A percentile compares a stretch with the other conserved stretches of the same genome.
phyloP scores from a whole-genome alignment of 768 basidiomycete species.

The Trametes villosa region DNA sequence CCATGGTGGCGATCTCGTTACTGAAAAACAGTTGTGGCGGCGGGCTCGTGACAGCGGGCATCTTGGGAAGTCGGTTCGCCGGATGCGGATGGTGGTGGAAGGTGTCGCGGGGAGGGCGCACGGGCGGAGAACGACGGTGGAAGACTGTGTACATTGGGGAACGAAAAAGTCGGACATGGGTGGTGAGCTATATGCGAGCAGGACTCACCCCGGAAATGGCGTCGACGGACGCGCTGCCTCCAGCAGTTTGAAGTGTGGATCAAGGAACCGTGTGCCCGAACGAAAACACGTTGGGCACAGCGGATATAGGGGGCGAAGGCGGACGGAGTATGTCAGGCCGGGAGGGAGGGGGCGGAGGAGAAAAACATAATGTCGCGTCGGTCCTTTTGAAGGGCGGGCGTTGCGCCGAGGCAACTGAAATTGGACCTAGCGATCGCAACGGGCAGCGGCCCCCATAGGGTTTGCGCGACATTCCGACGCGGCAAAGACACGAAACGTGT shows the following conservation, averaged over 20 bases:
- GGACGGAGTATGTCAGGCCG: constrained; percentile 21
- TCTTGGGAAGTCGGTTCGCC: constrained; percentile 25
- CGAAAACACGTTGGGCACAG: constrained; percentile 29
- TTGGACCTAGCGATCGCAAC: constrained; percentile 58
- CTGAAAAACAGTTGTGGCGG: constrained; percentile 73
- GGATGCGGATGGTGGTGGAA: constrained; percentile 17
- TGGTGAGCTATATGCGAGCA: constrained; percentile 23
- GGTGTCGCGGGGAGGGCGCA: constrained; percentile 21
- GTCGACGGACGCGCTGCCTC: constrained; percentile 26
- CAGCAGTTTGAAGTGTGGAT: constrained; percentile 32
- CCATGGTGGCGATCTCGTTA: constrained; percentile 80
- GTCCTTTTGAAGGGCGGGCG: constrained; percentile 52
- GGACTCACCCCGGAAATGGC: constrained; percentile 24
- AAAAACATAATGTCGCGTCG: constrained; percentile 35
- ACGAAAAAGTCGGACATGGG: constrained; percentile 8
- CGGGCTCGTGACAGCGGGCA: constrained; percentile 30
- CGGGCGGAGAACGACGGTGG: constrained; percentile 14
- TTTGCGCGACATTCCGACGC: constrained; percentile 54
- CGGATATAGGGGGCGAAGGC: constrained; percentile 14
- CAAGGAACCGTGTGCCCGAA: constrained; percentile 23
- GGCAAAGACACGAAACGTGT: constrained; percentile 78
- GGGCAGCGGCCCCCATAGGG: constrained; percentile 54
- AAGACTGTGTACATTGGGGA: constrained; percentile 24
- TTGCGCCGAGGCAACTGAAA: constrained; percentile 46
- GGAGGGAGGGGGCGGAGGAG: constrained; percentile 30